Percentiles rank a stretch among this genome's conserved stretches.
Evolutionary conservation across 2,329 filamentous ascomycete species (phyloP).

Genomic region (Penicillium sp.): DNA sequence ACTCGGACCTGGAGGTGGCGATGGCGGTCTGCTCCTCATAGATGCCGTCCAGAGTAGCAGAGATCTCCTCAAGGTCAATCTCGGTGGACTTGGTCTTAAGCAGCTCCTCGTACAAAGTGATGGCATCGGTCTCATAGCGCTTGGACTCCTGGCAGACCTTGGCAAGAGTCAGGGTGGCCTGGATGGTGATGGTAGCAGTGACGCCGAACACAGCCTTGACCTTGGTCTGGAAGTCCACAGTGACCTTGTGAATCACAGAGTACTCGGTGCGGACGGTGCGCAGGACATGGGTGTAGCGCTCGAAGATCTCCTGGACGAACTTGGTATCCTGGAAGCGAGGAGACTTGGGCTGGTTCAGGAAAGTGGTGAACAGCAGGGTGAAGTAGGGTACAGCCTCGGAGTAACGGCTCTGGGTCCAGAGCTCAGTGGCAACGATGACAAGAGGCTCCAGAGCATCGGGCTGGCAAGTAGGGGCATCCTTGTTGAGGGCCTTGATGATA

Average conservation of each 20-base stretch:
- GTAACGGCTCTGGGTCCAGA: slow-evolving; percentile 44
- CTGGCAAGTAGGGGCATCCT: slow-evolving; percentile 37
- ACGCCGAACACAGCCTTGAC: slow-evolving; percentile 41
- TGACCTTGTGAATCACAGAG: slow-evolving; percentile 37
- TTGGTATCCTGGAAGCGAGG: slow-evolving; percentile 38
- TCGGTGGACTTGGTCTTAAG: slow-evolving; percentile 36
- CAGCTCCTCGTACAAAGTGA: slow-evolving; percentile 43
- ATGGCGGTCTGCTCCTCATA: slow-evolving; percentile 42
- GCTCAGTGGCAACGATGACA: slow-evolving; percentile 42
- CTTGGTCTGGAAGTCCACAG: slow-evolving; percentile 38
- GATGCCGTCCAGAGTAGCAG: slow-evolving; percentile 39
- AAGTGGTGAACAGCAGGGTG: slow-evolving; percentile 42
- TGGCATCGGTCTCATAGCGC: slow-evolving; percentile 39
- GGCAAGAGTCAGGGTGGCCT: slow-evolving; percentile 41
- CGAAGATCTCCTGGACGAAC: slow-evolving; percentile 39
- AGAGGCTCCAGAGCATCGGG: slow-evolving; percentile 45
- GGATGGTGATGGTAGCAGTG: slow-evolving; percentile 41
- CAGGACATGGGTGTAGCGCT: slow-evolving; percentile 42
- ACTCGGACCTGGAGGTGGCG: slow-evolving; percentile 24
- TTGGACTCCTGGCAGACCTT: slow-evolving; percentile 45
- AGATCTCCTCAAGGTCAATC: slow-evolving; percentile 40
- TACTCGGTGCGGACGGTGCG: slow-evolving; percentile 38
- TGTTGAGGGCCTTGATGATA: slow-evolving; percentile 45
- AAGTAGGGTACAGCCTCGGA: slow-evolving; percentile 42
- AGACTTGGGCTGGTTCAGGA: slow-evolving; percentile 38